Percentiles rank a stretch among this genome's conserved stretches.
phyloP scores from a whole-genome alignment of 2,329 filamentous ascomycete species.

The Hypoxylon sp. region DNA sequence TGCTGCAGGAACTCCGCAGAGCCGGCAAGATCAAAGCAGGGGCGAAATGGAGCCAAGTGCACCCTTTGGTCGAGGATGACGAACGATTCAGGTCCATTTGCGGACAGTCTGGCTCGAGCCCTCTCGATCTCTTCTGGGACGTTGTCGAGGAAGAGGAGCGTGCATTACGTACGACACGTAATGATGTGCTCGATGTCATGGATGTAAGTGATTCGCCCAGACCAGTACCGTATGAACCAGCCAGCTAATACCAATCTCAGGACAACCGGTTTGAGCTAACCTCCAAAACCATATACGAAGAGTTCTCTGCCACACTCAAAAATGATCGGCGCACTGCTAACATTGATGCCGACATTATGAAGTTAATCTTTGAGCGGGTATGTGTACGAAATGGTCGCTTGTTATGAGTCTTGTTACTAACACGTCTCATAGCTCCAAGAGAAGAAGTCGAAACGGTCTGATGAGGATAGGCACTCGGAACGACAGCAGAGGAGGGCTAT shows the following conservation, averaged over 20 bases:
- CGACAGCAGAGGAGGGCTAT: conserved; percentile 84
- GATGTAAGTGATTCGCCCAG: conserved; percentile 66
- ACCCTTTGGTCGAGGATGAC: conserved; percentile 78
- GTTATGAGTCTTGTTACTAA: conserved; percentile 36
- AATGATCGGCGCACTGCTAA: conserved; percentile 88
- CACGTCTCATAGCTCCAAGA: conserved; percentile 70
- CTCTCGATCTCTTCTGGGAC: conserved; percentile 96
- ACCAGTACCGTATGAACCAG: not conserved
- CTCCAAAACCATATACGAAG: conserved; percentile 84
- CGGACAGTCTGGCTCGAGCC: conserved; percentile 83
- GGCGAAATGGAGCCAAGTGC: conserved; percentile 86
- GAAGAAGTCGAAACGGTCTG: conserved; percentile 78
- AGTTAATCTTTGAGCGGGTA: conserved; percentile 84
- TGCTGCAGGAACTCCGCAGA: conserved; percentile 77
- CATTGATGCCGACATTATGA: conserved; percentile 80
- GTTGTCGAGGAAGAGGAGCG: conserved; percentile 92
- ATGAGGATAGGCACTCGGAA: conserved; percentile 83
- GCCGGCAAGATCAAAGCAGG: conserved; percentile 87
- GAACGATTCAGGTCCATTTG: conserved; percentile 83
- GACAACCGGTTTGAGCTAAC: conserved; percentile 93
- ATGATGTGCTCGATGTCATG: conserved; percentile 85
- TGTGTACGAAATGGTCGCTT: conserved; percentile 40
- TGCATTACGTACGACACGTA: conserved; percentile 79
- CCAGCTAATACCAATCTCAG: conserved; percentile 58
- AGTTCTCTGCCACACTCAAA: conserved; percentile 83